Percentiles rank a stretch among this genome's conserved stretches.
Conservation (phyloP, 208 protist genomes). For the Acanthamoeba sp. region DNA sequence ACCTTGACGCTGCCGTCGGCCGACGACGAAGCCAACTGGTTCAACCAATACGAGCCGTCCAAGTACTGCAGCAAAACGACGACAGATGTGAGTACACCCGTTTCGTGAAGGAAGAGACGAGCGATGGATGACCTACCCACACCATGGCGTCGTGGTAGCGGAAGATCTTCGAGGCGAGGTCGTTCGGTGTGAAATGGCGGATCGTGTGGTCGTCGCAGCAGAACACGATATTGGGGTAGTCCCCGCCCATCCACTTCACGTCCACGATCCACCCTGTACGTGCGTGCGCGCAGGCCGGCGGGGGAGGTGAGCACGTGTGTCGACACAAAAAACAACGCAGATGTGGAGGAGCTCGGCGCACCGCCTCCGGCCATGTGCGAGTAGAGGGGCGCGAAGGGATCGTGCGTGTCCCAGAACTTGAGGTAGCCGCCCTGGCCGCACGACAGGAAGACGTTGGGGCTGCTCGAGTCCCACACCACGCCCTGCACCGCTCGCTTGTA, state of each 20-base stretch:
- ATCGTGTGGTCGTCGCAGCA: conserved; percentile 59
- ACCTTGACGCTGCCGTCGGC: conserved; percentile 33
- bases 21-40: conserved; percentile 38
- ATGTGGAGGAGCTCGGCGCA: too few species aligned
- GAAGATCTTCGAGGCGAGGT: conserved; percentile 63
- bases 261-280: conserved; percentile 45
- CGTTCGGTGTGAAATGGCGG: background rate
- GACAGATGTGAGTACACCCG: background rate
- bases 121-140: background rate
- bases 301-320: background rate
- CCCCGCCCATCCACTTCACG: conserved; percentile 21
- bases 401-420: conserved; percentile 61
- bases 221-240: conserved; percentile 51
- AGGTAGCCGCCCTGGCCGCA: conserved; percentile 50
- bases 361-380: conserved; percentile 69
- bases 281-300: background rate
- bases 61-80: background rate
- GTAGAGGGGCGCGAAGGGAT: conserved; percentile 59
- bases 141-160: conserved; percentile 60
- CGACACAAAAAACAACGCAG: too few species aligned
- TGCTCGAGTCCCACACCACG: conserved; percentile 36
- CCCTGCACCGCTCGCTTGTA: conserved; percentile 49
- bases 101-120: too few species aligned
- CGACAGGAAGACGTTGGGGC: conserved; percentile 53
- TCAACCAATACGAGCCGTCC: conserved; percentile 19